These are phyloP conservation scores for Boletus mariae DNA, from an alignment of 1,284 basidiomycete species.

Conservation along the genomic window DNA sequence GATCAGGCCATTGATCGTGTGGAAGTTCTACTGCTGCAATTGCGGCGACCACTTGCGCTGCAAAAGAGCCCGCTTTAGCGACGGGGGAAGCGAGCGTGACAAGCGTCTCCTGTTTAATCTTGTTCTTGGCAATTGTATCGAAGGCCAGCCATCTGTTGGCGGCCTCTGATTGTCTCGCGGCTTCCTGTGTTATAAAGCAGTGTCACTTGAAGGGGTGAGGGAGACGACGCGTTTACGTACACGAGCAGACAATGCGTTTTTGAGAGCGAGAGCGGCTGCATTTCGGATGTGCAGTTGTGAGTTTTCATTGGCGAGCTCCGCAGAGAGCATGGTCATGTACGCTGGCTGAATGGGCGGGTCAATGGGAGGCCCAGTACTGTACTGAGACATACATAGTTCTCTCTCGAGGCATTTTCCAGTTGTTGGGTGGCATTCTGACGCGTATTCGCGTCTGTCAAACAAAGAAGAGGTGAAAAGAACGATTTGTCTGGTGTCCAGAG, in stretches of 20 bases:
- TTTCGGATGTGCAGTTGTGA: conserved; percentile 80
- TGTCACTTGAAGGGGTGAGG: neutral
- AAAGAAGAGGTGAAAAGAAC: conserved; percentile 17
- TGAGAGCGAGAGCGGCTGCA: conserved; percentile 94
- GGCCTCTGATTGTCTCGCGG: conserved; percentile 72
- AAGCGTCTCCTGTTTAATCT: conserved; percentile 89
- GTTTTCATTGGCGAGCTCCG: conserved; percentile 75
- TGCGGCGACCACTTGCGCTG: conserved; percentile 91
- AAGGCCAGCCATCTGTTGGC: conserved; percentile 81
- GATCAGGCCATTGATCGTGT: conserved; percentile 81
- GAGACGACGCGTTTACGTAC: conserved; percentile 49
- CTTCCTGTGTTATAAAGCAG: conserved; percentile 53
- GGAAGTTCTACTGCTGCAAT: conserved; percentile 94
- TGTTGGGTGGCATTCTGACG: conserved; percentile 87
- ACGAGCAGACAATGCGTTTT: conserved; percentile 90
- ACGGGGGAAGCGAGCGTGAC: conserved; percentile 75
- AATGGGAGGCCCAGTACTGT: conserved; percentile 18
- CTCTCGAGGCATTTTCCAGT: conserved; percentile 78
- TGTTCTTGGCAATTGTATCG: conserved; percentile 62
- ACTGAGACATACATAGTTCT: conserved; percentile 72
- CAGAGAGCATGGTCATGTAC: conserved; percentile 85
- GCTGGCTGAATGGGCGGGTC: conserved; percentile 56
- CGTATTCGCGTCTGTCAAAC: conserved; percentile 66
- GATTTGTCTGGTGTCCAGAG: conserved; percentile 20
- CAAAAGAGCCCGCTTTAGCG: conserved; percentile 78